Base-by-base conservation (phyloP, 768 basidiomycete genomes). In the Gloeopeniophorella convolvens region DNA sequence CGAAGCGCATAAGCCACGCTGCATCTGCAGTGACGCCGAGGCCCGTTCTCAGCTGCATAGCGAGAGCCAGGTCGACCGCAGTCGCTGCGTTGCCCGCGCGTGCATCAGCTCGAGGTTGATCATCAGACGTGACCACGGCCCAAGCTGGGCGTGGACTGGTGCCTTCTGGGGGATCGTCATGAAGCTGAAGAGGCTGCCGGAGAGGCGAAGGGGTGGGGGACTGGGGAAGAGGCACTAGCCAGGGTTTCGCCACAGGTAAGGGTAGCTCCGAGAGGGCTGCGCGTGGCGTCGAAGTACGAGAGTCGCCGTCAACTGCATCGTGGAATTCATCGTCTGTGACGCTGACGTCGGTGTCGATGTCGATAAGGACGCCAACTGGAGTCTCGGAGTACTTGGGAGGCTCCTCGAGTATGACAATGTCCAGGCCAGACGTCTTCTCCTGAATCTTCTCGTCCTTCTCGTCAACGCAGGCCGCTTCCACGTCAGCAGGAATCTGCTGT, bases 1-100 rank as follows among this genome's bases (percentile, higher is more conserved):
- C 65, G 62, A 85, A 88, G 51, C 85, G 69, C 42, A 88, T 82
- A 72, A 86, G 77, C 83, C 83, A 88, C 31, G 85, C 85, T 5
- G 83, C 74, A 59, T 88, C 85, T 10, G 84, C 80, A 33, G 83
- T 81, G 10, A 75, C 65, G 31, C 84, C 85, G 18, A 86, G 66
- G 1, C 85, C 83, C 5, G 83, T 84, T 26, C 83, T 75, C 41
- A 87, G 72, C 64, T 88, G 85, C 83, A 88, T 82, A 36, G 83
- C 83, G 5, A 89, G 75, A 15, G 83, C 85, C 39, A 85, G 72
- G 59, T 88, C 85, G 26, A 75, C 61, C 56, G 69, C 70, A 20
- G 69, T 63, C 6, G 36, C 31, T 66, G 11, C 74, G 72, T 16
- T 75, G 73, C 41, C 69, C 59, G 66, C 70, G 52, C 52, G 62